Evolutionary conservation across 1,284 basidiomycete genomes (phyloP), one percentile per base, ranked within the genome.

Genomic region (Paramarasmius palmivorus): DNA sequence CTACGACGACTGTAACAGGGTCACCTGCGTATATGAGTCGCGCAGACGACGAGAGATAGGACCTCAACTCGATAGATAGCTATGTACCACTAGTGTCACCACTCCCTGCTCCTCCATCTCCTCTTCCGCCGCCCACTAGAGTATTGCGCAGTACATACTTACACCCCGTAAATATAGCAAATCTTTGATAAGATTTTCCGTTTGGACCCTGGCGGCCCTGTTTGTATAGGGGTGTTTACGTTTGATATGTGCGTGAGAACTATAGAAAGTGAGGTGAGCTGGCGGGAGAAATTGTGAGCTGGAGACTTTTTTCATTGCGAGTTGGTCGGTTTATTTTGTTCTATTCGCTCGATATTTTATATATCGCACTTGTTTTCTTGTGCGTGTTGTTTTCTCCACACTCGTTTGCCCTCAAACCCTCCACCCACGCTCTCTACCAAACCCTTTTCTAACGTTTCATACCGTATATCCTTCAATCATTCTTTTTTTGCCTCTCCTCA

Each of bases 311-410:
- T 46, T 46, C 44, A 29, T 46, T 46, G 44, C 44, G 44, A 46
- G 44, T 46, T 46, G 29, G 44, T 46, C 29, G 23, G 44, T 46
- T 57, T 57, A 45, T 57, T 45, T 40, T 55, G 49, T 54, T 49
- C 50, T 53, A 53, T 58, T 48, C 54, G 32, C 22, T 49, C 46
- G 52, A 55, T 54, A 57, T 57, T 57, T 54, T 54, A 54, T 56
- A 46, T 55, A 55, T 63, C 69, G 68, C 70, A 70, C 61, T 62
- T 63, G 64, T 70, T 71, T 75, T 75, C 74, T 78, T 78, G 74
- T 77, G 78, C 73, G 77, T 76, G 77, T 75, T 70, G 71, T 75
- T 74, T 73, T 65, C 56, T 65, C 65, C 69, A 73, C 72, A 65
- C 68, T 73, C 73, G 54, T 53, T 70, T 67, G 29, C 69, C 65